Base-by-base conservation (phyloP, 345 rosid species). In the Adansonia digitata region DNA sequence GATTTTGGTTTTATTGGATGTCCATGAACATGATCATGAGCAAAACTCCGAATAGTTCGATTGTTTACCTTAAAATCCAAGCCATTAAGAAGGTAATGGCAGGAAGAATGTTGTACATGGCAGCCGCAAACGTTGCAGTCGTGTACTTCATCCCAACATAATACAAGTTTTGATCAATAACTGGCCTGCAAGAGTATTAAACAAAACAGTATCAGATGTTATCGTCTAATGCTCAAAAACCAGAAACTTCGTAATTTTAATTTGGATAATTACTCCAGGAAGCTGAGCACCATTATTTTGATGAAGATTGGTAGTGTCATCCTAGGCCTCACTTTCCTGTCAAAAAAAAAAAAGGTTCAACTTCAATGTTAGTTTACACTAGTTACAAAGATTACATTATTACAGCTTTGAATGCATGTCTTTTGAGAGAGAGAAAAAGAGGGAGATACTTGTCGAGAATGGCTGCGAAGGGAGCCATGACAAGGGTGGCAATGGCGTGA, bases 31-130 rank as follows among this genome's bases (percentile, higher is more conserved):
- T n/a, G n/a, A n/a, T n/a, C n/a, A n/a, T n/a, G n/a, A n/a, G n/a
- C n/a, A n/a, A n/a, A n/a, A n/a, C n/a, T n/a, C n/a, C n/a, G n/a
- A n/a, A n/a, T n/a, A n/a, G n/a, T n/a, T n/a, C n/a, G n/a, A n/a
- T n/a, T n/a, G n/a, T 0, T 76, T 82, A 88, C 83, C 94, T 78
- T 1, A 87, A 75, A 9, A 93, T 72, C 80, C 85, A 93, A 55
- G 99, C 98, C 62, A 95, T 77, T 29, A 95, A 27, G 15, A 95
- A 89, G 57, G 98, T 90, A 65, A 90, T 84, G 55, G 98, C 98
- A 0, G 99, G 99, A 64, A 95, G 84, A 77, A 94, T 81, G 35
- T 94, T 94, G 80, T 86, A 73, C 88, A 92, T 86, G 72, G 99
- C 92, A 0, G 93, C 84, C 59, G 98, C 91, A 71, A 91, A 91